A percentile compares a stretch with the other conserved stretches of the same genome.
Evolutionary conservation across 2,329 filamentous ascomycete genomes (phyloP).

Genomic region (Ophiostoma sp.): DNA sequence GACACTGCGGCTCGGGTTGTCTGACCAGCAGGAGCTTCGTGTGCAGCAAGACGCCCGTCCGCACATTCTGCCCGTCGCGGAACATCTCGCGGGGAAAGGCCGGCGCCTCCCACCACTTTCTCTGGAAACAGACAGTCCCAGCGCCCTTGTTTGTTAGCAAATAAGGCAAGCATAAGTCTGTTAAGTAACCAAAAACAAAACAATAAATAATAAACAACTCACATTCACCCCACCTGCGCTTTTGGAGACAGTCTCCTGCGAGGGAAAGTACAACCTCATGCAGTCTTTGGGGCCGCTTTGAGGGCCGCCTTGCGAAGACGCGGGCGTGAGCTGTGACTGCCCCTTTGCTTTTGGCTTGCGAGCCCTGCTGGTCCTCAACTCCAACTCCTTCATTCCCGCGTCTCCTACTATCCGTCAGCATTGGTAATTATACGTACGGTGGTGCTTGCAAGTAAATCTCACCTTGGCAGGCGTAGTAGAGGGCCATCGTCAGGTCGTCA

Average conservation of each 20-base stretch:
- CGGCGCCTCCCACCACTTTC: constrained; percentile 63
- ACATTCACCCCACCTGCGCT: constrained; percentile 60
- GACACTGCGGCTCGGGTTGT: constrained; percentile 3
- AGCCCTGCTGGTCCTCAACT: constrained; percentile 35
- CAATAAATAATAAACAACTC: no score
- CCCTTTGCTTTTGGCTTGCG: constrained; percentile 29
- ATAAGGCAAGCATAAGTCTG: neutral
- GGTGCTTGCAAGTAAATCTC: constrained; percentile 21
- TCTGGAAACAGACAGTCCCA: constrained; percentile 76
- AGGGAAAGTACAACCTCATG: constrained; percentile 78
- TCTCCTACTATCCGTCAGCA: constrained; percentile 34
- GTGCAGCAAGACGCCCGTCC: constrained; percentile 74
- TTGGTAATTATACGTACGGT: neutral
- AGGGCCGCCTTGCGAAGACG: neutral
- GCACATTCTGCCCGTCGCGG: constrained; percentile 67
- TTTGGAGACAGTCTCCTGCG: constrained; percentile 58
- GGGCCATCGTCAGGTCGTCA: constrained; percentile 55
- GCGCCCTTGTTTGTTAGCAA: constrained; percentile 46
- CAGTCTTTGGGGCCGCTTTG: constrained; percentile 33
- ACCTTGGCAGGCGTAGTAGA: constrained; percentile 55
- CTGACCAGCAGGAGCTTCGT: constrained; percentile 65
- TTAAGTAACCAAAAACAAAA: neutral
- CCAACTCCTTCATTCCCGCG: constrained; percentile 44
- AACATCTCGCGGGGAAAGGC: constrained; percentile 69
- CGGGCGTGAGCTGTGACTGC: neutral